Conservation (phyloP, 345 rosid genomes). For the Capsella bursapastoris region DNA sequence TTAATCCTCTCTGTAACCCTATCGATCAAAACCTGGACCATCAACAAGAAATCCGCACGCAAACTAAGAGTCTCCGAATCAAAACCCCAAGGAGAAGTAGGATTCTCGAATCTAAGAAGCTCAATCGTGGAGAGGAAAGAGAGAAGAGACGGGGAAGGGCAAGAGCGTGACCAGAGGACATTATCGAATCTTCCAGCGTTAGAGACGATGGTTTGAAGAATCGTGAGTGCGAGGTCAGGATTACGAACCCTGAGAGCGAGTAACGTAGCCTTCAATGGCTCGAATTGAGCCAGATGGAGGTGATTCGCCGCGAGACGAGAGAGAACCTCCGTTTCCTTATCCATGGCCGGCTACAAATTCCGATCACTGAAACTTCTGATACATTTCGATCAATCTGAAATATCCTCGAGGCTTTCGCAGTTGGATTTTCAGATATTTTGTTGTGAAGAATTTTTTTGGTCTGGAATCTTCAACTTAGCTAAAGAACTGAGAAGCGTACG, state of each 20-base stretch:
- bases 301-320: constrained; percentile 88
- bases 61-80: constrained; percentile 64
- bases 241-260: constrained; percentile 67
- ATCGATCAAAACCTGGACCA: constrained; percentile 69
- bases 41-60: constrained; percentile 76
- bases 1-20: constrained; percentile 50
- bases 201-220: constrained; percentile 81
- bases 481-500: too few relatives aligned
- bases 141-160: constrained; percentile 79
- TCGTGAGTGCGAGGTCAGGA: constrained; percentile 68
- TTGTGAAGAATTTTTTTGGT: constrained; percentile 3
- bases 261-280: constrained; percentile 86
- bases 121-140: constrained; percentile 74
- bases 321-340: constrained; percentile 79
- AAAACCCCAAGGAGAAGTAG: constrained; percentile 77
- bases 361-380: constrained; percentile 23
- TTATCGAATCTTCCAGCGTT: constrained; percentile 71
- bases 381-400: background rate
- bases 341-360: constrained; percentile 49
- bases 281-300: constrained; percentile 88
- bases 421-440: background rate
- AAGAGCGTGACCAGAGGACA: constrained; percentile 77
- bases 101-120: constrained; percentile 57
- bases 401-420: background rate
- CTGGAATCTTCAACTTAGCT: constrained; percentile 20